Percentiles rank a stretch among this genome's conserved stretches.
Evolutionary conservation across 208 protist species (phyloP).

Genomic region (Acanthamoeba comandoni): DNA sequence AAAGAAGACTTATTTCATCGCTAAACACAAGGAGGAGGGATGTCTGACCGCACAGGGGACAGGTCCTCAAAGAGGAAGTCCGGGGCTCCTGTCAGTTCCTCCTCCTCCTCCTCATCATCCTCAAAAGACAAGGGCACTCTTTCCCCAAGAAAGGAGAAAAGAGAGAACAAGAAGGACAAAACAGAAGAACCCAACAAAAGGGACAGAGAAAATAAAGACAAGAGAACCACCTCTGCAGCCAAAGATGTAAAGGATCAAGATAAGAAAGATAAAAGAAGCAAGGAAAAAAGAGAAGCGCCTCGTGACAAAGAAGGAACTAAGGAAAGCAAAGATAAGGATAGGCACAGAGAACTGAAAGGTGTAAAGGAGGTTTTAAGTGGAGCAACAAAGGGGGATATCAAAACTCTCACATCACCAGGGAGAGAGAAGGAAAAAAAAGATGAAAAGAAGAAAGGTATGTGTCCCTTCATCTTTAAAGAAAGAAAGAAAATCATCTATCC

Average conservation of each 20-base stretch:
- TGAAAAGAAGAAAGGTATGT: neutral
- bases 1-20: too few species aligned
- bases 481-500: neutral
- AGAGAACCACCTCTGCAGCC: neutral
- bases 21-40: too few species aligned
- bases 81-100: too few species aligned
- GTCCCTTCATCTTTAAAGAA: neutral
- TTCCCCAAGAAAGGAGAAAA: neutral
- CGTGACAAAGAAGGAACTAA: neutral
- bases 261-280: neutral
- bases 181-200: constrained; percentile 2
- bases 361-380: neutral
- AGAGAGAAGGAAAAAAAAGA: constrained; percentile 32
- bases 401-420: neutral
- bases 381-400: too few species aligned
- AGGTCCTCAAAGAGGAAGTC: too few species aligned
- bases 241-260: neutral
- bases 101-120: too few species aligned
- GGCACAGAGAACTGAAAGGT: neutral
- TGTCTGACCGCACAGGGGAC: too few species aligned
- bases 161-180: neutral
- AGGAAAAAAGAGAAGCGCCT: neutral
- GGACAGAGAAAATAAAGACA: constrained; percentile 8
- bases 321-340: constrained; percentile 24
- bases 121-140: too few species aligned